Conservation (phyloP, 192 early-diverging fungal species). For the Mortierella hygrophila region DNA sequence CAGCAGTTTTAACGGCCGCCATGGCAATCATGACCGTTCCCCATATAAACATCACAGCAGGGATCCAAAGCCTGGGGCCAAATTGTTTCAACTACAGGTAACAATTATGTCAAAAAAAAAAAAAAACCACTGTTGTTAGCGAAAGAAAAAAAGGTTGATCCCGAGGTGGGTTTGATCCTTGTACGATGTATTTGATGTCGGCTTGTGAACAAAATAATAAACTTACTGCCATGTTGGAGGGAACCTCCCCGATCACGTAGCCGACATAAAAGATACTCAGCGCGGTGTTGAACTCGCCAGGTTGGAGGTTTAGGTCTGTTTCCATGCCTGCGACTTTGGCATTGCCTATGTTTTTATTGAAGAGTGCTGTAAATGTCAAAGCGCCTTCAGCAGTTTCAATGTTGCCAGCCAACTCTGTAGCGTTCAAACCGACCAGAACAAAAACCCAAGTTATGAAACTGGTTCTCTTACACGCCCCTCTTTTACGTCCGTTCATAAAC, state of each 20-base stretch:
- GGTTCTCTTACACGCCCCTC: neutral
- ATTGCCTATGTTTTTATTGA: conserved; percentile 43
- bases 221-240: conserved; percentile 12
- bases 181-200: too few relatives aligned
- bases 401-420: neutral
- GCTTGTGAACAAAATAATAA: too few relatives aligned
- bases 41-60: conserved; percentile 64
- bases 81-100: conserved; percentile 63
- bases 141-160: neutral
- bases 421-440: too few relatives aligned
- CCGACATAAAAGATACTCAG: conserved; percentile 55
- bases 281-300: conserved; percentile 61
- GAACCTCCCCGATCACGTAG: conserved; percentile 5
- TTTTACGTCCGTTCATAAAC: neutral
- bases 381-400: neutral
- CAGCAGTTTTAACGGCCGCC: conserved; percentile 53
- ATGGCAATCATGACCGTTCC: conserved; percentile 56
- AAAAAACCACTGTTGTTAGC: neutral
- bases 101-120: neutral
- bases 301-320: conserved; percentile 47
- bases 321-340: conserved; percentile 61
- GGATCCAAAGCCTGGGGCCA: conserved; percentile 63
- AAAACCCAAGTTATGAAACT: too few relatives aligned
- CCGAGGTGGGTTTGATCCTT: too few relatives aligned
- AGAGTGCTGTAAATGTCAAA: neutral